A percentile compares a stretch with the other conserved stretches of the same genome.
These are phyloP conservation scores for Vaccinium corymbosum DNA, from an alignment of 148 eudicot species.

Conservation along the genomic window DNA sequence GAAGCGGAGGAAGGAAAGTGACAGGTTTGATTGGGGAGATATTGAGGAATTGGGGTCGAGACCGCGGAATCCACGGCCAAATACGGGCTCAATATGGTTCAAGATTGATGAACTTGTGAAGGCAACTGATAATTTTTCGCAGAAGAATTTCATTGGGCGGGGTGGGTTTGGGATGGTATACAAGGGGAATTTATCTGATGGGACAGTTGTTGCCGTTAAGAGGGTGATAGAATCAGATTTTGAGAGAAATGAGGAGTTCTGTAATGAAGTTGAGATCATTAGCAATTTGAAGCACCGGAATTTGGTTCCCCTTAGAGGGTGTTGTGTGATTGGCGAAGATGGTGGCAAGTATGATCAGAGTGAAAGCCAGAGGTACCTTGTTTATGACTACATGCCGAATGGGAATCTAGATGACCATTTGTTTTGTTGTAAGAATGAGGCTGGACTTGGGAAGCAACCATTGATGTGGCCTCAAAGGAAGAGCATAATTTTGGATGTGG, in stretches of 20 bases:
- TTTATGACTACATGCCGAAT: slow-evolving; percentile 79
- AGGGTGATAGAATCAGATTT: slow-evolving; percentile 57
- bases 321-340: slow-evolving; percentile 57
- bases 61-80: slow-evolving; percentile 50
- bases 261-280: slow-evolving; percentile 83
- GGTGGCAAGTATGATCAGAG: slow-evolving; percentile 17
- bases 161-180: slow-evolving; percentile 81
- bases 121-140: slow-evolving; percentile 61
- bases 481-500: slow-evolving; percentile 72
- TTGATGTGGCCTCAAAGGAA: slow-evolving; percentile 77
- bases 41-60: slow-evolving; percentile 43
- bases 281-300: slow-evolving; percentile 74
- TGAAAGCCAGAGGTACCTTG: slow-evolving; percentile 53
- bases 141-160: slow-evolving; percentile 64
- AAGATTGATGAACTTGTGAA: slow-evolving; percentile 56
- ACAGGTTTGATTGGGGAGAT: slow-evolving; percentile 17
- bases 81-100: slow-evolving; percentile 68
- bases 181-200: slow-evolving; percentile 45
- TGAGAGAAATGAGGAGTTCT: slow-evolving; percentile 58
- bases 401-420: slow-evolving; percentile 81
- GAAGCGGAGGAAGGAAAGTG: slow-evolving; percentile 28
- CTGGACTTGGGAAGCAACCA: slow-evolving; percentile 25
- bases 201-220: slow-evolving; percentile 62
- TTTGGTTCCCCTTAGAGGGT: slow-evolving; percentile 72
- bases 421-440: slow-evolving; percentile 25